A percentile compares a stretch with the other conserved stretches of the same genome.
phyloP scores from a whole-genome alignment of 169 alveolate species.

The Eimeria praecox region DNA sequence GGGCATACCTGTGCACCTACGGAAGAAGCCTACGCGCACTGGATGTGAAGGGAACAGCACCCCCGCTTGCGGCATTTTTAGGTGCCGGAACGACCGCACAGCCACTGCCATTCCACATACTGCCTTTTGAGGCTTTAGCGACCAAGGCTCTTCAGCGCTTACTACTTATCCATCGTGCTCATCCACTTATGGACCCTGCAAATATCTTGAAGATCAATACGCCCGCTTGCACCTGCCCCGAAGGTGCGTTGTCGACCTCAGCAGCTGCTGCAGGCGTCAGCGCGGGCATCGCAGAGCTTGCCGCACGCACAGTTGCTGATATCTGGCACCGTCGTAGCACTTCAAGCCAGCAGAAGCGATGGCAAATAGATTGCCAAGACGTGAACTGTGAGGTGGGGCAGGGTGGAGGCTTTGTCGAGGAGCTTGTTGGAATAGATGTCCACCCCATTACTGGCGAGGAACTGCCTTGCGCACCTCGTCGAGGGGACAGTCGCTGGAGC shows the following conservation, averaged over 20 bases:
- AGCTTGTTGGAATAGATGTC: not conserved
- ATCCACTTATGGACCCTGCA: conserved; percentile 71
- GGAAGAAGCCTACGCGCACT: conserved; percentile 55
- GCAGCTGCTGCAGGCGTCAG: conserved; percentile 8
- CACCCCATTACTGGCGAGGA: not conserved
- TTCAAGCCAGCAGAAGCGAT: not conserved
- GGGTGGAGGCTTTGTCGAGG: not conserved
- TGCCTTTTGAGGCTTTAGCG: conserved; percentile 51
- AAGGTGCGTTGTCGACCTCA: not conserved
- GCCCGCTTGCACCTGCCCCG: conserved; percentile 12
- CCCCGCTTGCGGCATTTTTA: conserved; percentile 70
- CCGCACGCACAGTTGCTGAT: conserved; percentile 16
- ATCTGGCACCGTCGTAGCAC: conserved; percentile 48
- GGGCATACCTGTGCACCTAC: conserved; percentile 68
- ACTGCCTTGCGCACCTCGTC: not conserved
- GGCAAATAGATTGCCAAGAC: not conserved
- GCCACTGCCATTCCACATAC: conserved; percentile 46
- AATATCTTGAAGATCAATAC: not conserved
- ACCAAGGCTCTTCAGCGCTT: conserved; percentile 69
- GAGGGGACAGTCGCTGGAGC: not conserved
- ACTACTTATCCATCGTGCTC: conserved; percentile 51
- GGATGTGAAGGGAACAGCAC: conserved; percentile 69
- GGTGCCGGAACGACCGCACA: conserved; percentile 64
- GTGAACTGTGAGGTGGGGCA: not conserved
- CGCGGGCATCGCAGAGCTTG: conserved; percentile 51